Evolutionary conservation across 2,329 filamentous ascomycete species (phyloP), one percentile per base, ranked within the genome.

Genomic region (Penicillium decumbens): DNA sequence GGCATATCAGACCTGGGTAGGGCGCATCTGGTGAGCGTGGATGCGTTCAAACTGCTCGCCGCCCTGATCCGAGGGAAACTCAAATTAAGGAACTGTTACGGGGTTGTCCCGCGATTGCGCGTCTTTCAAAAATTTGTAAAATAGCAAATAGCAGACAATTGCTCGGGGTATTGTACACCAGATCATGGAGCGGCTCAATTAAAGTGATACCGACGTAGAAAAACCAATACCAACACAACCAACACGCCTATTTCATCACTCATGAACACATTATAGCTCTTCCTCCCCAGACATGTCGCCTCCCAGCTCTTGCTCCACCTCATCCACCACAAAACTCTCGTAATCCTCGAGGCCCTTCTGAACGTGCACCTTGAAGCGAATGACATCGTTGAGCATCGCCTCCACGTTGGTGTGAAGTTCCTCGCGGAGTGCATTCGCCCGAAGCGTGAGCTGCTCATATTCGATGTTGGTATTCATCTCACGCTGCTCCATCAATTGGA

Each of bases 391-490:
- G 52, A 98, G 76, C 82, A 97, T 95, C 62, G 85, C 86, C 74
- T 96, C 93, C 62, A 96, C 89, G 69, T 96, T 91, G 0, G 90
- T 95, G 70, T 98, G 93, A n/a, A 98, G 78, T 68, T 97, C 91
- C 69, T 98, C 93, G n/a, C 93, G 83, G 23, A 97, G 78, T 0
- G 88, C 77, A 56, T 89, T 89, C 41, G 89, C 89, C 28, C 84
- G 82, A 47, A 95, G 81, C n/a, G 87, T 89, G 41, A 97, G 76
- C 67, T 96, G 90, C 66, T 97, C 92, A 65, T 95, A 95, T 65
- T 97, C 91, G 61, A 97, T 93, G 53, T 92, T 95, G 10, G 89
- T 93, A 62, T 91, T 95, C 82, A 97, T 95, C 75, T 97, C 91
- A 47, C 89, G 80, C 71, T 96, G 92, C 69, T 96, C 90, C 80